These are phyloP conservation scores for Annulohypoxylon nitens DNA, from an alignment of 495 filamentous ascomycete species.

Conservation along the genomic window DNA sequence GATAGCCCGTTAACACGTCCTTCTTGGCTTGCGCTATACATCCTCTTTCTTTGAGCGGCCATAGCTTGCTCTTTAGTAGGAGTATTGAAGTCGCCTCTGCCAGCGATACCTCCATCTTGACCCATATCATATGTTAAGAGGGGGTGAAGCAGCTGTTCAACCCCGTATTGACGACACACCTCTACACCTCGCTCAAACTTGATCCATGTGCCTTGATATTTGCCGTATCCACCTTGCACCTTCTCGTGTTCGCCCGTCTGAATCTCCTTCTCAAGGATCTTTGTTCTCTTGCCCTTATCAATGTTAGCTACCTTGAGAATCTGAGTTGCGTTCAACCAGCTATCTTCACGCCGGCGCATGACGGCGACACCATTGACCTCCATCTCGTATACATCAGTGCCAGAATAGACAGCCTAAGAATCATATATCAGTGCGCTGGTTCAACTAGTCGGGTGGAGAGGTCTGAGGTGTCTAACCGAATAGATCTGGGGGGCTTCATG, in stretches of 20 bases:
- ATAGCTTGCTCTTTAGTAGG: conserved; percentile 99
- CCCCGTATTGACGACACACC: conserved; percentile 92
- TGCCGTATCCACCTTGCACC: conserved; percentile 97
- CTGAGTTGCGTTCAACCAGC: conserved; percentile 95
- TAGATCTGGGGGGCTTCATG: conserved; percentile 81
- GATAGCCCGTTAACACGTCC: conserved; percentile 73
- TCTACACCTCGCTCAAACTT: conserved; percentile 90
- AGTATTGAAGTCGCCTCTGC: conserved; percentile 77
- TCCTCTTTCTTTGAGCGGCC: conserved; percentile 93
- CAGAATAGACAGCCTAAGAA: conserved; percentile 89
- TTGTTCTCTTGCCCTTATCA: conserved; percentile 95
- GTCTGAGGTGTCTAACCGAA: conserved; percentile 66
- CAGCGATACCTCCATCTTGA: conserved; percentile 75
- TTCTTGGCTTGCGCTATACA: conserved; percentile 81
- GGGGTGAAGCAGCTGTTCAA: conserved; percentile 86
- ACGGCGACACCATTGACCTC: conserved; percentile 90
- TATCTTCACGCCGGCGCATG: conserved; percentile 92
- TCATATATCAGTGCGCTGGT: conserved; percentile 35
- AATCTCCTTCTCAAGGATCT: conserved; percentile 98
- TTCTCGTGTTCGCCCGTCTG: conserved; percentile 96
- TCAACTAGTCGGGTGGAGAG: neutral
- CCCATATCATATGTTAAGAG: conserved; percentile 91
- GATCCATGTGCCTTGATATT: conserved; percentile 99
- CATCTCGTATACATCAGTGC: conserved; percentile 97
- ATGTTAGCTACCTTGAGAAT: conserved; percentile 96